Evolutionary conservation across 768 basidiomycete genomes (phyloP), one percentile per base, ranked within the genome.

Genomic region (Boletus rubroflammeus): DNA sequence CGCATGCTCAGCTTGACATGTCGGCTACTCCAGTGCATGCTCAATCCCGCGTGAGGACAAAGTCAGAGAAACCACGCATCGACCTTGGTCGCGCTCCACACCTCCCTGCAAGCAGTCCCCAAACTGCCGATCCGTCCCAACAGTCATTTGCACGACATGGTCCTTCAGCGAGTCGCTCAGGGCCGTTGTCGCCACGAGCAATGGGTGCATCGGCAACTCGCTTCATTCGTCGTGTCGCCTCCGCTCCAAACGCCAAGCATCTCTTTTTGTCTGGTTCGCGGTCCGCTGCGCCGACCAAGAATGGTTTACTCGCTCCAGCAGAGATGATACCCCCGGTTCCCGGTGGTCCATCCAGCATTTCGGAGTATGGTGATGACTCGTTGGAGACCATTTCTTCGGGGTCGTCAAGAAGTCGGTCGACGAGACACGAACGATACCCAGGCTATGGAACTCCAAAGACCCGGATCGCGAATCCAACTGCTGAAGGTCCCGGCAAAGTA

Each of bases 161-260:
- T 7, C 64, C 76, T 15, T 65, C 71, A 13, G 47, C 73, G 17
- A 68, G 67, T 41, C 71, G 79, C 35, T 64, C 77, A 2, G 80
- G 76, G 19, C 81, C 85, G 10, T 73, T 89, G 38, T 85, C 83
- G 7, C 85, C 88, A 29, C 84, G 80, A 63, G 78, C 81, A 21
- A 81, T 91, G 73, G 77, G 84, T 47, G 84, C 85, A 15, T 83
- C 85, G 0, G 89, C 92, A 9, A 82, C 90, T 45, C 86, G 95
- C 34, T 94, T 98, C 74, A 85, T 98, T 29, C 87, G 96, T 49
- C 86, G 96, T 46, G 96, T 98, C 44, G 93, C 95, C 4, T 97
- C 93, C 9, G 95, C 97, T 3, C 96, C 96, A 3, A 99, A 98
- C 67, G 88, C 94, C 32, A 98, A 98, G 69, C 89, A 87, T 28